These are phyloP conservation scores for Ogataea parapolymorpha DNA, from an alignment of 805 yeast species.

Conservation along the genomic window DNA sequence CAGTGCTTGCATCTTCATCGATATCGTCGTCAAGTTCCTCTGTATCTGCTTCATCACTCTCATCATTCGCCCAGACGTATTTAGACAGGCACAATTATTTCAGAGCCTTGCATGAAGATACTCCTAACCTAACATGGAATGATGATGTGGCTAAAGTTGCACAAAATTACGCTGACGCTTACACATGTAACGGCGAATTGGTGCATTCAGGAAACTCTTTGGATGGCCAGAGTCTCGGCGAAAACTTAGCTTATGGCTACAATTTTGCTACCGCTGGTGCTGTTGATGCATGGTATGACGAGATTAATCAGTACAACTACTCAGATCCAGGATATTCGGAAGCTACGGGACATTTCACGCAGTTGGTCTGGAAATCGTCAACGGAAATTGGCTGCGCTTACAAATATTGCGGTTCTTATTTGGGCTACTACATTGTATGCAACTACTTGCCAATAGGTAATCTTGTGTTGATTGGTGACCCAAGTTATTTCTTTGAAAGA, in stretches of 20 bases:
- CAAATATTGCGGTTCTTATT: conserved; percentile 49
- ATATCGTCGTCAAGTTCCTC: conserved; percentile 9
- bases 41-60: conserved; percentile 8
- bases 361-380: conserved; percentile 67
- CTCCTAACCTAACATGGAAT: conserved; percentile 54
- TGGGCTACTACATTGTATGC: conserved; percentile 62
- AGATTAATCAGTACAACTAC: conserved; percentile 51
- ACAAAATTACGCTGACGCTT: conserved; percentile 48
- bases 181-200: conserved; percentile 55
- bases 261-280: conserved; percentile 46
- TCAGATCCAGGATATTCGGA: conserved; percentile 44
- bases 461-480: conserved; percentile 42
- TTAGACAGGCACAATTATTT: conserved; percentile 59
- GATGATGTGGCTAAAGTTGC: conserved; percentile 52
- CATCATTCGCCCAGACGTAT: conserved; percentile 40
- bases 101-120: conserved; percentile 50
- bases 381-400: conserved; percentile 69
- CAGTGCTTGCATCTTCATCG: neutral
- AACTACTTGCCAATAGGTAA: conserved; percentile 77
- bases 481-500: conserved; percentile 18
- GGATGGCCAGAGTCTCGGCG: conserved; percentile 55
- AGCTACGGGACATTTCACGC: conserved; percentile 77
- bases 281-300: conserved; percentile 74
- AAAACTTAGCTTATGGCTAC: conserved; percentile 77
- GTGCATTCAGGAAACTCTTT: conserved; percentile 58